phyloP scores from a whole-genome alignment of 192 early-diverging fungal genomes.

The Coemansia pectinata region DNA sequence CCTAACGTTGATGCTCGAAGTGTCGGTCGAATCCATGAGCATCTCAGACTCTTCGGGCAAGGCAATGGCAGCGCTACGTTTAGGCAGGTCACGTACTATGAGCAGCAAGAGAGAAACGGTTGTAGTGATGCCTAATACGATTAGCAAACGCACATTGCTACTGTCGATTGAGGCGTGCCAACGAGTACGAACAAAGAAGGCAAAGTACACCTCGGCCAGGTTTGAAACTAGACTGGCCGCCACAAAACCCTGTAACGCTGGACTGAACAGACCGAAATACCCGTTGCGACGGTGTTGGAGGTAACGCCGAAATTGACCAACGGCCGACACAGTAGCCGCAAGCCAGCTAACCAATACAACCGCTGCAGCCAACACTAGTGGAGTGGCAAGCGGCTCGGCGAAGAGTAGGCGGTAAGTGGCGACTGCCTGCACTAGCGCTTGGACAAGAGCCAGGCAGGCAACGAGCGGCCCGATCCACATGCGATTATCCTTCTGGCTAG shows the following conservation, averaged over 20 bases:
- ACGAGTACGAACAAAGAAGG: conserved; percentile 15
- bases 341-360: conserved; percentile 5
- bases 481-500: conserved; percentile 21
- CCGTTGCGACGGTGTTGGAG: background rate
- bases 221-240: background rate
- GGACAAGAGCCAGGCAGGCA: conserved; percentile 7
- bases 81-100: conserved; percentile 26
- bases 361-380: background rate
- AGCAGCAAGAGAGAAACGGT: conserved; percentile 15
- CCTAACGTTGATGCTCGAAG: background rate
- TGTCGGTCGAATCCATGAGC: background rate
- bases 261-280: conserved; percentile 27
- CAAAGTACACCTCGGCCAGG: conserved; percentile 17
- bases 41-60: background rate
- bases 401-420: background rate
- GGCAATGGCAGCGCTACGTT: background rate
- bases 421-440: conserved; percentile 8
- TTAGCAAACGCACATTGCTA: background rate
- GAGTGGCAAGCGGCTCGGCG: background rate
- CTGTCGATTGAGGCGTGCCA: conserved; percentile 12
- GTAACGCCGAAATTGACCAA: conserved; percentile 11
- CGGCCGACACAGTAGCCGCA: background rate
- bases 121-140: background rate
- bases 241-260: conserved; percentile 3
- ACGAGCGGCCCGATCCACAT: conserved; percentile 37